Evolutionary conservation across 306 rosid genomes (phyloP).

Genomic region (Cucurbita argyrosperma): DNA sequence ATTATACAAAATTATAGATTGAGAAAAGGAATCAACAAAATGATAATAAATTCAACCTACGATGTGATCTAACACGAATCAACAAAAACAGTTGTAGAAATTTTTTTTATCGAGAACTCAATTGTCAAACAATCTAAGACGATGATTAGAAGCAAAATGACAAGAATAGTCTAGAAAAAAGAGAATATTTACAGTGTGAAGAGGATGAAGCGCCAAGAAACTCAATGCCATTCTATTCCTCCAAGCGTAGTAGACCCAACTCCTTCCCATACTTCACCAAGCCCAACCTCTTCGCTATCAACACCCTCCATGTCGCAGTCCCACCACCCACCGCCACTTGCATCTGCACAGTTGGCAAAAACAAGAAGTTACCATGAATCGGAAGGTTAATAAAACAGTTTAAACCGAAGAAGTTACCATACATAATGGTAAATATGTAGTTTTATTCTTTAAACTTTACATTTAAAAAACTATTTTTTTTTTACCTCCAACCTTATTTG

Average conservation of each 20-base stretch:
- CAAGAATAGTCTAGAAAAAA: neutral
- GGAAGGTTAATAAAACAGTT: neutral
- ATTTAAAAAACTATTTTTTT: no score
- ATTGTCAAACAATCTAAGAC: neutral
- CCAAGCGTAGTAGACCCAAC: conserved; percentile 87
- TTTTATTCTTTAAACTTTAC: no score
- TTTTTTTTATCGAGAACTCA: neutral
- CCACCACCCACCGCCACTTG: conserved; percentile 91
- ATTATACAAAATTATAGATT: no score
- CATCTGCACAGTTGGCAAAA: conserved; percentile 28
- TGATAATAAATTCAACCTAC: no score
- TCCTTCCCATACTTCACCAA: conserved; percentile 87
- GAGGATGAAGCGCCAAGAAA: neutral
- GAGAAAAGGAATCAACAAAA: no score
- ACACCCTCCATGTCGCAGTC: conserved; percentile 78
- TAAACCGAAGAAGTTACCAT: neutral
- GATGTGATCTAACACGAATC: no score
- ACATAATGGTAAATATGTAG: neutral
- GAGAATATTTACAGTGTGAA: neutral
- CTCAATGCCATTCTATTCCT: conserved; percentile 70
- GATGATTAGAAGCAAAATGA: neutral
- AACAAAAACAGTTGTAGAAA: no score
- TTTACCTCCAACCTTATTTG: no score
- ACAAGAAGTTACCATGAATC: neutral
- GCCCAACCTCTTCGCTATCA: conserved; percentile 65